Evolutionary conservation across 805 yeast genomes (phyloP), one percentile per base, ranked within the genome.

Genomic region (Ogataea paradorogensis): DNA sequence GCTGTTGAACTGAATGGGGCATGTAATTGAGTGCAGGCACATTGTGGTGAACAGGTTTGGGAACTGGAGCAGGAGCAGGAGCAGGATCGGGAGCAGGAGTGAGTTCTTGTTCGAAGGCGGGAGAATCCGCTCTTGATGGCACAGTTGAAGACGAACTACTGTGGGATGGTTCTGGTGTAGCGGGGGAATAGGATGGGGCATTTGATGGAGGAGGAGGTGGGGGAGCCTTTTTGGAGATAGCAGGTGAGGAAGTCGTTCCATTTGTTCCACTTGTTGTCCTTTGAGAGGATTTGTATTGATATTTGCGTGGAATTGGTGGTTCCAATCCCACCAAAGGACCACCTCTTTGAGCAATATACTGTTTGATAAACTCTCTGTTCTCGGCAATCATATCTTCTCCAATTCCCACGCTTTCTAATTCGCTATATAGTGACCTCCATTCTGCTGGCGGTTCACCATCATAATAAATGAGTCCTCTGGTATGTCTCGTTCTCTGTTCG

Each of bases 341-440:
- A 39, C 93, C 87, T 58, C 79, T 82, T 52, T 81, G 69, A 3
- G 78, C 66, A 43, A 87, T 84, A 55, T 84, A 87, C 38, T 80
- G 82, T 59, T 84, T 87, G 55, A 87, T 84, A 58, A 86, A 85
- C 44, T 84, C 85, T 43, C 89, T 70, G 56, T 87, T 85, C 38
- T 84, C 91, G 0, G 90, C 93, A 58, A 87, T 86, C 90, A 84
- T 82, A 50, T 86, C 95, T 54, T 87, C 95, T 1, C 86, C 62
- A 42, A 87, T 87, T 1, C 96, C 96, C 38, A 84, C 82, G 14
- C 74, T 70, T 28, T 82, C 91, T 38, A 87, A 69, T 54, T 84
- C 89, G 7, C 74, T 65, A 48, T 87, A 85, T 41, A 87, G 69
- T 1, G 81, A 69, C 35, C 90, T 63, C 95, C 95, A 87, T 58